Base-by-base conservation (phyloP, 352 stramenopile genomes). In the Phytophthora nicotianae region DNA sequence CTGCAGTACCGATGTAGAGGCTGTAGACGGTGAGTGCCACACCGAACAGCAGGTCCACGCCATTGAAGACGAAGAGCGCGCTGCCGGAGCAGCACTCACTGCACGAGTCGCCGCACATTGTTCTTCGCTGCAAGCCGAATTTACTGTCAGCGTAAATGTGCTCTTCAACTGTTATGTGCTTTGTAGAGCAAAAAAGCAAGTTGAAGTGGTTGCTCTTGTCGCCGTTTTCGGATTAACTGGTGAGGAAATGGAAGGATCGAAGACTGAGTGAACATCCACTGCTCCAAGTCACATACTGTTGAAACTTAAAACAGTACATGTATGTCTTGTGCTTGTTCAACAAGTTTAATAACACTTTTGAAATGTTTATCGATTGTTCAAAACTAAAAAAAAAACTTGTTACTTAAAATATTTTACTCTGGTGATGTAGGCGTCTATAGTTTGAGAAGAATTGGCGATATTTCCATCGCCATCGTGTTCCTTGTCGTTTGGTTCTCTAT, bases 31-130 rank as follows among this genome's bases (percentile, higher is more conserved):
- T 79, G 20, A 91, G 75, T 13, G 66, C 70, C 13, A 81, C 55
- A 40, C 82, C 79, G 50, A 72, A 89, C 19, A 87, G 50, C 27
- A 91, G 57, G 45, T 91, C 82, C 42, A 91, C 75, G 35, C 77
- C 75, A 62, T 91, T 91, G 55, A 86, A 91, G 35, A 91, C 26
- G 58, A 89, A 88, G 33, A 91, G 76, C 53, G 75, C 77, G 52
- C 77, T 84, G 47, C 82, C 82, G 5, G 75, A 77, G 65, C 77
- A 89, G 47, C 70, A 75, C 47, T 90, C 67, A 24, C 60, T 60
- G 29, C 72, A 77, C 10, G 70, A 71, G 37, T 83, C 66, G 32
- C 65, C 72, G 19, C 58, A 67, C 68, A 76, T 76, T 2, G 11
- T 49, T 47, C 26, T 64, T 23, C 1, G 23, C 6, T 21, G 47